phyloP scores from a whole-genome alignment of 2,329 filamentous ascomycete genomes.

The Colletotrichum acutatum region DNA sequence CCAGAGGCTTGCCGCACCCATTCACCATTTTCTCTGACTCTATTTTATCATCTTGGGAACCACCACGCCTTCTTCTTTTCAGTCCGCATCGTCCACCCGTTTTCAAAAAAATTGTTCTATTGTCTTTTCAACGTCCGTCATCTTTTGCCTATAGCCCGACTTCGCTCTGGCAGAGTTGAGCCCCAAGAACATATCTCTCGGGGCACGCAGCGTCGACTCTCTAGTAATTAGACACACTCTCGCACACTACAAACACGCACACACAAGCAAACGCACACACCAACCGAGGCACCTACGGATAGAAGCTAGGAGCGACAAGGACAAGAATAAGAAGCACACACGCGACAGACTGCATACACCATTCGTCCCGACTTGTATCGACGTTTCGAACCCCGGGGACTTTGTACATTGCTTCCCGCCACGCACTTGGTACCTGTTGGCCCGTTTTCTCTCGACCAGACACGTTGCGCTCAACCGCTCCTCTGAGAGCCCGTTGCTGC shows the following conservation, averaged over 20 bases:
- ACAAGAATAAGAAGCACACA: conserved; percentile 7
- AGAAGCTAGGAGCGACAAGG: background rate
- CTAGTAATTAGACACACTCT: conserved; percentile 9
- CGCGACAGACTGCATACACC: conserved; percentile 23
- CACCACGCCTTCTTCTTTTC: conserved; percentile 2
- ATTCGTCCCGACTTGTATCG: conserved; percentile 28
- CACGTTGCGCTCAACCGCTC: background rate
- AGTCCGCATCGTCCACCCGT: background rate
- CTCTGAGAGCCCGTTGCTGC: background rate
- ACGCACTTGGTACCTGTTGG: conserved; percentile 9
- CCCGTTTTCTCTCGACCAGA: background rate
- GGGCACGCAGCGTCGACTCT: background rate
- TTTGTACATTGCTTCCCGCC: conserved; percentile 19
- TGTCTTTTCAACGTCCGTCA: background rate
- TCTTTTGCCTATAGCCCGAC: background rate
- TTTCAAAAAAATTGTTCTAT: background rate
- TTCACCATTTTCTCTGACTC: conserved; percentile 5
- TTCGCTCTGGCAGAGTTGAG: background rate
- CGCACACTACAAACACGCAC: conserved; percentile 1
- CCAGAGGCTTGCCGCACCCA: conserved; percentile 12
- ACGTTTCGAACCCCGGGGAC: conserved; percentile 28
- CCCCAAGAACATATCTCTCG: background rate
- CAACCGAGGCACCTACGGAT: conserved; percentile 21
- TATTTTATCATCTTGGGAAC: conserved; percentile 22
- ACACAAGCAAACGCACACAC: background rate